Evolutionary conservation across 106 monocot genomes (phyloP).

Genomic region (Phalaenopsis aphrodite): DNA sequence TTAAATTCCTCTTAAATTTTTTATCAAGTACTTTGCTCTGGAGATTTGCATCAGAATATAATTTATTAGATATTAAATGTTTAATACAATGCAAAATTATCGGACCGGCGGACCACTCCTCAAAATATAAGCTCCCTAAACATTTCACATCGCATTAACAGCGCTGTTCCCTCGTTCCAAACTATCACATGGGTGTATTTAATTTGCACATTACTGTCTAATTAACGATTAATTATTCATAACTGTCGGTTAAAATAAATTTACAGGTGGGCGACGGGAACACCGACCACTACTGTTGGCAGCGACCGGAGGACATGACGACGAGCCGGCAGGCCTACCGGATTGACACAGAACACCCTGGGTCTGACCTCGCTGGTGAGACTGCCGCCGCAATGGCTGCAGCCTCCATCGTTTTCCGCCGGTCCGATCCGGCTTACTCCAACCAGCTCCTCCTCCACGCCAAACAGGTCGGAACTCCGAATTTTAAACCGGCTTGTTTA

Average conservation of each 20-base stretch:
- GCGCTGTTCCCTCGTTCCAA: not conserved
- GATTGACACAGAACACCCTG: constrained; percentile 61
- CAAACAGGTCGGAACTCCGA: constrained; percentile 41
- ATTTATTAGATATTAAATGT: no score
- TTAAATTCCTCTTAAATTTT: no score
- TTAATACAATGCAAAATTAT: no score
- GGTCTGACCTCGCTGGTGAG: constrained; percentile 93
- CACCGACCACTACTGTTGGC: constrained; percentile 91
- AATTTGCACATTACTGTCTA: not conserved
- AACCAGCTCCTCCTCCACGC: constrained; percentile 61
- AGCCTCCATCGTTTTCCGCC: constrained; percentile 65
- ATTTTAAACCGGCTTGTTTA: no score
- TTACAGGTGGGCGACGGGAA: constrained; percentile 83
- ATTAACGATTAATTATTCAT: not conserved
- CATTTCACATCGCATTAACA: constrained; percentile 2
- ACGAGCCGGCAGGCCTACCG: constrained; percentile 75
- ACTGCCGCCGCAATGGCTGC: constrained; percentile 92
- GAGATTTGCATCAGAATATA: no score
- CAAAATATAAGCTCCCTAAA: not conserved
- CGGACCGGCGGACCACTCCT: not conserved
- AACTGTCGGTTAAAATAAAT: not conserved
- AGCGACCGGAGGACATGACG: constrained; percentile 97
- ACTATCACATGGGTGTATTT: not conserved
- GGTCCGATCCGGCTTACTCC: constrained; percentile 64
- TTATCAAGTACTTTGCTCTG: no score